Evolutionary conservation across 2,329 filamentous ascomycete genomes (phyloP).

Genomic region (Penicillium sclerotiorum): DNA sequence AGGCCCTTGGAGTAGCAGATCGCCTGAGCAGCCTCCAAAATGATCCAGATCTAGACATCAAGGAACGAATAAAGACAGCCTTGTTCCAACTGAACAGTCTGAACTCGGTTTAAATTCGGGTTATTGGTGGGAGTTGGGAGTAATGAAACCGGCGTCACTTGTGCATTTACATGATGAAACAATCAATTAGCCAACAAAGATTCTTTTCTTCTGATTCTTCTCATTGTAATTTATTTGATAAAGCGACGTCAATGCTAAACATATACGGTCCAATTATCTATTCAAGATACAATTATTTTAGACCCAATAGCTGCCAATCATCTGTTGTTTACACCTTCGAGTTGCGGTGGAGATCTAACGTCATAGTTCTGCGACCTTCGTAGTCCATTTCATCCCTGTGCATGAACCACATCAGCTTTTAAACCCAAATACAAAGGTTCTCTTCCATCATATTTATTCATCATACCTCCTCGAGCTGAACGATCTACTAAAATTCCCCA

Average conservation of each 20-base stretch:
- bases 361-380: slow-evolving; percentile 18
- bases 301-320: background rate
- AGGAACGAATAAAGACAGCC: slow-evolving; percentile 80
- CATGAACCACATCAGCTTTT: slow-evolving; percentile 11
- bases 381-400: slow-evolving; percentile 5
- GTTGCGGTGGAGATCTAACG: slow-evolving; percentile 19
- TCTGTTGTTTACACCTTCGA: background rate
- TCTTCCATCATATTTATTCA: too few relatives aligned
- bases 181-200: too few relatives aligned
- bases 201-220: too few relatives aligned
- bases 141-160: background rate
- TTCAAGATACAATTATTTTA: background rate
- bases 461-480: too few relatives aligned
- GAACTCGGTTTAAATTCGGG: slow-evolving; percentile 3
- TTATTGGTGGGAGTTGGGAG: background rate
- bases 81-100: slow-evolving; percentile 65
- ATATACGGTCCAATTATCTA: too few relatives aligned
- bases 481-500: too few relatives aligned
- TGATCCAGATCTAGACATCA: slow-evolving; percentile 78
- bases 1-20: slow-evolving; percentile 69
- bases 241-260: too few relatives aligned
- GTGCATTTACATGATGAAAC: too few relatives aligned
- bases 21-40: slow-evolving; percentile 65
- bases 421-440: too few relatives aligned
- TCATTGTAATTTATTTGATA: too few relatives aligned